These are phyloP conservation scores for Fusarium dlaminii DNA, from an alignment of 2,329 filamentous ascomycete genomes.

Conservation along the genomic window DNA sequence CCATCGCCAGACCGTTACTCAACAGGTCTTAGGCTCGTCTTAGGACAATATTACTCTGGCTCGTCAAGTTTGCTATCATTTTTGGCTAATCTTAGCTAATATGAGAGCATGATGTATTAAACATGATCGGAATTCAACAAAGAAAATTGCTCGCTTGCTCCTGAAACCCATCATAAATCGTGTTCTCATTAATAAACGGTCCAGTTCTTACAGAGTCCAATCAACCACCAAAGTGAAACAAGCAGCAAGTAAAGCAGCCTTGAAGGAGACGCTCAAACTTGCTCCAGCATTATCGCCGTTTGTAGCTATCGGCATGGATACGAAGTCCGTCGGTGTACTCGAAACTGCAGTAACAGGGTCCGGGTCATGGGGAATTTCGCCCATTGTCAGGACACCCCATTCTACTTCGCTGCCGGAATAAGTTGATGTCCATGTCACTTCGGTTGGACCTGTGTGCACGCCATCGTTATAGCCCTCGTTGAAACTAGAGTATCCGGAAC, in stretches of 20 bases:
- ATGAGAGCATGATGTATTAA: background rate
- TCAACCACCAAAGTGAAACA: slow-evolving; percentile 2
- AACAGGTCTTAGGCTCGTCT: background rate
- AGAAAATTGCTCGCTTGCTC: background rate
- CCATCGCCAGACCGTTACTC: background rate
- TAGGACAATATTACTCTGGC: background rate
- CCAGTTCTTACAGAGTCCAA: slow-evolving; percentile 1
- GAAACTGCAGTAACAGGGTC: slow-evolving; percentile 40
- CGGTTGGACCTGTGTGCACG: slow-evolving; percentile 53
- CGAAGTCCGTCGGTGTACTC: slow-evolving; percentile 27
- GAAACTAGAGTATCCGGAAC: slow-evolving; percentile 59
- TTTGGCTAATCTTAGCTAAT: background rate
- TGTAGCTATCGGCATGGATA: slow-evolving; percentile 29
- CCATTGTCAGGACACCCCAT: slow-evolving; percentile 58
- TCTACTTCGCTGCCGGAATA: slow-evolving; percentile 53
- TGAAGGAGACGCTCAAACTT: background rate
- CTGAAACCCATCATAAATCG: background rate
- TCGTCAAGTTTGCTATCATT: background rate
- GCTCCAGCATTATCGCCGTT: slow-evolving; percentile 8
- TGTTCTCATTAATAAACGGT: background rate
- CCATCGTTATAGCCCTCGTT: slow-evolving; percentile 52
- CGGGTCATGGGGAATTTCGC: slow-evolving; percentile 47
- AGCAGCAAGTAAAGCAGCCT: background rate
- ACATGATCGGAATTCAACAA: background rate
- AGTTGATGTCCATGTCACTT: slow-evolving; percentile 57